These are phyloP conservation scores for Pestalotiopsis sp. DNA, from an alignment of 2,329 filamentous ascomycete genomes.

Conservation along the genomic window DNA sequence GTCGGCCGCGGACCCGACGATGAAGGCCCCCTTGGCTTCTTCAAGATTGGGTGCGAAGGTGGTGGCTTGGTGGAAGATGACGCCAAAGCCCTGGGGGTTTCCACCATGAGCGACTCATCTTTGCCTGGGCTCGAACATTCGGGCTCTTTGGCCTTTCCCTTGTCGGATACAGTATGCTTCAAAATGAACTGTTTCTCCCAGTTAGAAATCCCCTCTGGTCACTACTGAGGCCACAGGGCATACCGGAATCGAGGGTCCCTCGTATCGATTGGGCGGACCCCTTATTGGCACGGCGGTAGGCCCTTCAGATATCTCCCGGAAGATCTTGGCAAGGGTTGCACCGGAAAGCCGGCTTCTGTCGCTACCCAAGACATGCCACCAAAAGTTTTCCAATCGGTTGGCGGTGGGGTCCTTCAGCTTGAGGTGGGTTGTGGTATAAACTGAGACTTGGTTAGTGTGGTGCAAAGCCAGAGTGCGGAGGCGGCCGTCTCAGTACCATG, in stretches of 20 bases:
- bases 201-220: not conserved
- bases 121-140: slow-evolving; percentile 6
- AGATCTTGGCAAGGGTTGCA: slow-evolving; percentile 55
- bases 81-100: slow-evolving; percentile 26
- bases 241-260: slow-evolving; percentile 47
- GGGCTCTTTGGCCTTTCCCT: slow-evolving; percentile 12
- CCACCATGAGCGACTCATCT: slow-evolving; percentile 24
- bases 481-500: slow-evolving; percentile 46
- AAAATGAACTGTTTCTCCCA: not conserved
- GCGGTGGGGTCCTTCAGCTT: slow-evolving; percentile 64
- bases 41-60: slow-evolving; percentile 59
- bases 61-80: slow-evolving; percentile 50
- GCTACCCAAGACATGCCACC: slow-evolving; percentile 69
- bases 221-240: slow-evolving; percentile 24
- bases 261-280: slow-evolving; percentile 56
- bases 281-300: slow-evolving; percentile 59
- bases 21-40: slow-evolving; percentile 59
- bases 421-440: slow-evolving; percentile 63
- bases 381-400: slow-evolving; percentile 64
- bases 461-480: slow-evolving; percentile 10
- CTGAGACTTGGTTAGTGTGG: slow-evolving; percentile 37
- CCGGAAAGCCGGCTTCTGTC: slow-evolving; percentile 56
- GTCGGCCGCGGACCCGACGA: slow-evolving; percentile 58
- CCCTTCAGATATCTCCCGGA: slow-evolving; percentile 60
- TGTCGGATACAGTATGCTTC: not conserved